A percentile compares a stretch with the other conserved stretches of the same genome.
phyloP scores from a whole-genome alignment of 768 basidiomycete genomes.

The Kwoniella shandongensis region DNA sequence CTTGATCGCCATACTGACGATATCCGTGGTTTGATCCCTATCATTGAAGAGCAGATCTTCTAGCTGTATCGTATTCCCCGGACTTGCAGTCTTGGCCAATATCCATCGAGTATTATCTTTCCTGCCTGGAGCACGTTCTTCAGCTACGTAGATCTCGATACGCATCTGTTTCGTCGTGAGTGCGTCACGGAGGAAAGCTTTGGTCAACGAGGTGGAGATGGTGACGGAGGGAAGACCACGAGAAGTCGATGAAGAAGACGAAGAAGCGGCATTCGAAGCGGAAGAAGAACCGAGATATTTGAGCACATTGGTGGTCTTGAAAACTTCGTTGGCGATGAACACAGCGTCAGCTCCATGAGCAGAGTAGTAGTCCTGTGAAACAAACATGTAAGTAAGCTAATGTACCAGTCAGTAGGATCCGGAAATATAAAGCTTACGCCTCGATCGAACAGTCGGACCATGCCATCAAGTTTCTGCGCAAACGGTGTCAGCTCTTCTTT shows the following conservation, averaged over 20 bases:
- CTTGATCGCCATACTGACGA: conserved; percentile 87
- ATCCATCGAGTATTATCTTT: conserved; percentile 74
- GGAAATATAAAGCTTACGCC: conserved; percentile 44
- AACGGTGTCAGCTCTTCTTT: neutral
- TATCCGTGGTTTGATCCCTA: conserved; percentile 75
- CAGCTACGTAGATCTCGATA: conserved; percentile 84
- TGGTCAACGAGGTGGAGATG: conserved; percentile 73
- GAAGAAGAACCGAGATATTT: conserved; percentile 71
- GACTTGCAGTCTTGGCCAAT: conserved; percentile 74
- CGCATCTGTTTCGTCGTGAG: conserved; percentile 84
- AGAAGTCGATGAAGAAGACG: conserved; percentile 39
- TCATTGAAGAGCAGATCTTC: conserved; percentile 82
- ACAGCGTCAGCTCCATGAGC: conserved; percentile 83
- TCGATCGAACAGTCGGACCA: conserved; percentile 83
- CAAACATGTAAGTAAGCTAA: conserved; percentile 6
- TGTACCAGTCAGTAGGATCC: neutral
- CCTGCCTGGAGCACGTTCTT: conserved; percentile 59
- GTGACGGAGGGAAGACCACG: conserved; percentile 69
- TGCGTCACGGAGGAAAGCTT: conserved; percentile 80
- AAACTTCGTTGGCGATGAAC: conserved; percentile 66
- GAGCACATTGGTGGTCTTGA: conserved; percentile 79
- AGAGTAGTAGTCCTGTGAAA: conserved; percentile 68
- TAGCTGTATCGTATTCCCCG: conserved; percentile 66
- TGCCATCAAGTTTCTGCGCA: conserved; percentile 59
- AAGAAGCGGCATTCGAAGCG: conserved; percentile 14